Evolutionary conservation across 805 yeast genomes (phyloP), one percentile per base, ranked within the genome.

Genomic region (Lipomyces sp.): DNA sequence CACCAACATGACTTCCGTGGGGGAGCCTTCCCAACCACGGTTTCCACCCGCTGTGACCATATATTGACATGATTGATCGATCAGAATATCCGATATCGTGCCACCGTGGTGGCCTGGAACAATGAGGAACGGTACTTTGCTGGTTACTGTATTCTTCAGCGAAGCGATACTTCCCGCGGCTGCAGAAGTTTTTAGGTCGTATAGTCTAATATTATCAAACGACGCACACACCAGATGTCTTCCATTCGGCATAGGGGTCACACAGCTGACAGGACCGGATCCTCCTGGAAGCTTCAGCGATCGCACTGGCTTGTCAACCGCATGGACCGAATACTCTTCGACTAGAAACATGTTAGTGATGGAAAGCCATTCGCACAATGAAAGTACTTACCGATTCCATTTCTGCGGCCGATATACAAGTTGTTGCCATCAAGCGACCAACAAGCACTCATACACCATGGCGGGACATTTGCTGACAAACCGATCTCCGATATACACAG

Each of bases 61-160:
- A 76, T 90, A 95, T 68, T 95, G 80, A 51, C 96, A 91, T 1
- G 95, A 89, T 37, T 94, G 94, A 77, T 94, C 98, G 30, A 93
- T 88, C 63, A 85, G 82, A 69, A 95, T 79, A 61, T 87, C 86
- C 58, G 96, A 89, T 42, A 95, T 80, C 2, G 86, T 85, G 34
- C 98, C 97, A 59, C 99, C 98, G 74, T 91, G 97, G 77, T 95
- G 98, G 0, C 99, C 98, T 0, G 99, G 97, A 10, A 95, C 84
- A 72, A 96, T 93, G 76, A 88, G 83, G 75, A 94, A 95, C 18
- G 98, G 98, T 7, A 67, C 70, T 18, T 66, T 69, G 11, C 67
- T 59, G 11, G 89, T 74, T 13, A 72, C 73, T 15, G 71, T 65
- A 73, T 70, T 66, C 24, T 66, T 56, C 42, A 69, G 59, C 24